These are phyloP conservation scores for Gremmenia infestans DNA, from an alignment of 2,329 filamentous ascomycete species.

Conservation along the genomic window DNA sequence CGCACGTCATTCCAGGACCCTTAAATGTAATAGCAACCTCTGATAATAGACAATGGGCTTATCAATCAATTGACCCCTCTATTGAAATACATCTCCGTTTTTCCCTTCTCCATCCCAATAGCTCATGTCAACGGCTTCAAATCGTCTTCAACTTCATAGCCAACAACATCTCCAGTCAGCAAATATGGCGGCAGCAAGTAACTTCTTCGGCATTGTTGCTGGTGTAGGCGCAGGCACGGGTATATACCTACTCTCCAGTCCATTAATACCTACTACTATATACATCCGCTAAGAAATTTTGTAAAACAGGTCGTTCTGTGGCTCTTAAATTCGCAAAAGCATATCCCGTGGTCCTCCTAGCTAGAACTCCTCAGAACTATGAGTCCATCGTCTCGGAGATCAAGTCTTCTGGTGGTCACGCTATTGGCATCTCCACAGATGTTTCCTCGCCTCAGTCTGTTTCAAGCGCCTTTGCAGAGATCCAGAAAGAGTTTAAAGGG, in stretches of 20 bases:
- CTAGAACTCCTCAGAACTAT: conserved; percentile 62
- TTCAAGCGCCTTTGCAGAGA: conserved; percentile 55
- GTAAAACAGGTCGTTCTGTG: conserved; percentile 37
- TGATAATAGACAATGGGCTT: neutral
- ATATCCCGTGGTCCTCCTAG: conserved; percentile 72
- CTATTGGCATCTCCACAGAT: conserved; percentile 66
- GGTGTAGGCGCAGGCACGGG: conserved; percentile 68
- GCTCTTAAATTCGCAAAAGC: conserved; percentile 55
- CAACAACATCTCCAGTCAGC: conserved; percentile 9
- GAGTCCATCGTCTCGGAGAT: conserved; percentile 65
- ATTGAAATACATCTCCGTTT: neutral
- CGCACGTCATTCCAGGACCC: neutral
- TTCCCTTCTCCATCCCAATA: neutral
- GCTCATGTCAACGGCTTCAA: conserved; percentile 13
- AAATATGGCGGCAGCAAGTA: conserved; percentile 29
- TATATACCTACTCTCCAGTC: conserved; percentile 28
- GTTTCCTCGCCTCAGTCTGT: conserved; percentile 49
- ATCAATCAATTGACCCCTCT: conserved; percentile 4
- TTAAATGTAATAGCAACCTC: neutral
- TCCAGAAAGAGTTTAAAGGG: conserved; percentile 53
- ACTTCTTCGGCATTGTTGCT: conserved; percentile 63
- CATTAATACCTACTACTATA: neutral
- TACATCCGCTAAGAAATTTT: neutral
- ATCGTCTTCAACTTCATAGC: conserved; percentile 8
- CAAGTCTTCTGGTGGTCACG: conserved; percentile 59